phyloP scores from a whole-genome alignment of 169 alveolate species.

The Amoebophrya sp. region DNA sequence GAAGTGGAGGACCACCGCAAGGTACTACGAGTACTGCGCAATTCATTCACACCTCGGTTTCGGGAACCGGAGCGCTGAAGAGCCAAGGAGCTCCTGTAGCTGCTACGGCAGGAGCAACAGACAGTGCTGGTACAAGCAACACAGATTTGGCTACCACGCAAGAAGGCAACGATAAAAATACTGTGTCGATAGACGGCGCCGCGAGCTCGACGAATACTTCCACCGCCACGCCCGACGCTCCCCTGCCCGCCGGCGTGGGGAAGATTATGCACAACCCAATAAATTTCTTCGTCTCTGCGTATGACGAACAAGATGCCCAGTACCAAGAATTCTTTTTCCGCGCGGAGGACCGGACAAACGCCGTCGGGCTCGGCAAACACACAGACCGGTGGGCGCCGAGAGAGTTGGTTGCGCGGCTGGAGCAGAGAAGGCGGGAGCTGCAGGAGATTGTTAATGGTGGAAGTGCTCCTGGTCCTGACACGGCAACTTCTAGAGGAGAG shows the following conservation, averaged over 20 bases:
- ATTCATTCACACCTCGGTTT: background rate
- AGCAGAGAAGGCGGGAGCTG: background rate
- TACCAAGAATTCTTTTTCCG: background rate
- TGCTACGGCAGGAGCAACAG: background rate
- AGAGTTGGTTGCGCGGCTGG: background rate
- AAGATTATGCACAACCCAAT: background rate
- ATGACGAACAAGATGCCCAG: background rate
- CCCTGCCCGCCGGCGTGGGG: background rate
- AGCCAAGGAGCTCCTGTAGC: too few relatives aligned
- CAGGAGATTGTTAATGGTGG: background rate
- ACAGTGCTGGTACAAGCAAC: background rate
- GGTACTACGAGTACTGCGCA: too few relatives aligned
- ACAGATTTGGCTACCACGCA: background rate
- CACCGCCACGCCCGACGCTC: too few relatives aligned
- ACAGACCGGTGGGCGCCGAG: background rate
- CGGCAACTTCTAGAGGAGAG: too few relatives aligned
- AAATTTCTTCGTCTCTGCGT: background rate
- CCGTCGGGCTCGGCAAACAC: background rate
- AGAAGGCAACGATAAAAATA: background rate
- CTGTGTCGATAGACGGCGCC: background rate
- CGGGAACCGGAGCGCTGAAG: too few relatives aligned
- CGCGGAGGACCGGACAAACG: background rate
- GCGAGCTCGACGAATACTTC: background rate
- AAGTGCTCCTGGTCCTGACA: too few relatives aligned
- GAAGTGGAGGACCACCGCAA: too few relatives aligned